Evolutionary conservation across 192 early-diverging fungal species (phyloP).

Genomic region (Dispira simplex): DNA sequence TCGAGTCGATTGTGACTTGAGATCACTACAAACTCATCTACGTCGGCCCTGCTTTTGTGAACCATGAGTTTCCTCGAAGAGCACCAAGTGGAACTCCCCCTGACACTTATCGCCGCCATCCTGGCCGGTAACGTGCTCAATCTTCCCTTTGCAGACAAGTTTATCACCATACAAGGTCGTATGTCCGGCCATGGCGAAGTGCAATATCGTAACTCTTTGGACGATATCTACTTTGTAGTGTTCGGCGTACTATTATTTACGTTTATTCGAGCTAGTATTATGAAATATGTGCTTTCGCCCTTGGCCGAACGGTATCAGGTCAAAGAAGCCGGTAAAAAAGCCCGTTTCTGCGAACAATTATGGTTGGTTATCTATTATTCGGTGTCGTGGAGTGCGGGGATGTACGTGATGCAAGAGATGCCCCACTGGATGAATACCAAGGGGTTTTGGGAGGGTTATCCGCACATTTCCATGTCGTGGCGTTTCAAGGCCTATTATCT

Average conservation of each 20-base stretch:
- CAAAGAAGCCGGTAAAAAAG: slow-evolving; percentile 15
- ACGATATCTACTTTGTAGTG: slow-evolving; percentile 21
- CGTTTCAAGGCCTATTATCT: slow-evolving; percentile 33
- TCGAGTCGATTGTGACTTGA: too few relatives aligned
- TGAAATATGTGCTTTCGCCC: slow-evolving; percentile 21
- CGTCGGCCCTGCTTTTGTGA: too few relatives aligned
- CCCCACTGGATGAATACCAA: slow-evolving; percentile 29
- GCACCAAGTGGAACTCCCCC: slow-evolving; percentile 5
- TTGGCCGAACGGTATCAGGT: slow-evolving; percentile 21
- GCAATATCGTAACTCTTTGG: not conserved
- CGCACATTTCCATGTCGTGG: slow-evolving; percentile 24
- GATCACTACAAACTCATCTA: too few relatives aligned
- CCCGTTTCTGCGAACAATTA: slow-evolving; percentile 32
- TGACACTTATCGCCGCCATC: not conserved
- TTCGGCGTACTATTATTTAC: slow-evolving; percentile 15
- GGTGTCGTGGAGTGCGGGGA: slow-evolving; percentile 21
- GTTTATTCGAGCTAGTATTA: slow-evolving; percentile 16
- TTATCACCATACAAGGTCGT: not conserved
- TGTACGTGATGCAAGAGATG: slow-evolving; percentile 16
- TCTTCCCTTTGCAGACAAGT: not conserved
- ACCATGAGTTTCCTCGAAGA: slow-evolving; percentile 7
- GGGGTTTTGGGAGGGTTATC: slow-evolving; percentile 28
- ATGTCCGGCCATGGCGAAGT: not conserved
- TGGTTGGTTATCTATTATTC: slow-evolving; percentile 31
- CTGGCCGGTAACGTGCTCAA: not conserved